Percentiles rank a stretch among this genome's conserved stretches.
Evolutionary conservation across 805 yeast species (phyloP).

Genomic region (Yarrowia alimentaria): DNA sequence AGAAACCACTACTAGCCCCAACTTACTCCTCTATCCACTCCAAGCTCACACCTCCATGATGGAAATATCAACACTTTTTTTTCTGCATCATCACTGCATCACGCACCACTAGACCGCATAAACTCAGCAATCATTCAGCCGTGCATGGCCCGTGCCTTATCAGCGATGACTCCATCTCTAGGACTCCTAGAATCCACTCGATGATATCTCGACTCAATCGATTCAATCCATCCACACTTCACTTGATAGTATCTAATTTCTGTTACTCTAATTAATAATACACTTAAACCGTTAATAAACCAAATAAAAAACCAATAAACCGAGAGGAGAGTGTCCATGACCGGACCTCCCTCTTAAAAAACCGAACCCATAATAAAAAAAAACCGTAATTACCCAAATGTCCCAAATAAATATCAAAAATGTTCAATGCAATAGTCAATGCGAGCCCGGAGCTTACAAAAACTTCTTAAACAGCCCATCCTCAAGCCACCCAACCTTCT

Average conservation of each 20-base stretch:
- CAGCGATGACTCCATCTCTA: neutral
- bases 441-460: conserved; percentile 34
- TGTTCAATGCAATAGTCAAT: conserved; percentile 25
- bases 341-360: conserved; percentile 11
- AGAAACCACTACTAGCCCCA: too few species aligned
- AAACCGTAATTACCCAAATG: conserved; percentile 24
- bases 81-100: too few species aligned
- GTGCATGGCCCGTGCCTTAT: conserved; percentile 3
- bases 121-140: conserved; percentile 3
- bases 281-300: conserved; percentile 23
- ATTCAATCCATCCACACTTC: neutral
- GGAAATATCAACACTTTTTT: too few species aligned
- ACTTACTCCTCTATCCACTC: too few species aligned
- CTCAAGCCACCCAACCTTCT: conserved; percentile 87
- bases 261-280: conserved; percentile 18
- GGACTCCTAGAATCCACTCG: too few species aligned
- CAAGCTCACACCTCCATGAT: too few species aligned
- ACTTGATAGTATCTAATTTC: neutral
- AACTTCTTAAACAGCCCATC: conserved; percentile 63
- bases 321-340: conserved; percentile 9
- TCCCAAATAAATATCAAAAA: conserved; percentile 27
- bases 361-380: conserved; percentile 19
- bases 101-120: neutral
- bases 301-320: conserved; percentile 3
- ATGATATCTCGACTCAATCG: too few species aligned